Evolutionary conservation across 495 filamentous ascomycete genomes (phyloP).

Genomic region (Xylona heveae): DNA sequence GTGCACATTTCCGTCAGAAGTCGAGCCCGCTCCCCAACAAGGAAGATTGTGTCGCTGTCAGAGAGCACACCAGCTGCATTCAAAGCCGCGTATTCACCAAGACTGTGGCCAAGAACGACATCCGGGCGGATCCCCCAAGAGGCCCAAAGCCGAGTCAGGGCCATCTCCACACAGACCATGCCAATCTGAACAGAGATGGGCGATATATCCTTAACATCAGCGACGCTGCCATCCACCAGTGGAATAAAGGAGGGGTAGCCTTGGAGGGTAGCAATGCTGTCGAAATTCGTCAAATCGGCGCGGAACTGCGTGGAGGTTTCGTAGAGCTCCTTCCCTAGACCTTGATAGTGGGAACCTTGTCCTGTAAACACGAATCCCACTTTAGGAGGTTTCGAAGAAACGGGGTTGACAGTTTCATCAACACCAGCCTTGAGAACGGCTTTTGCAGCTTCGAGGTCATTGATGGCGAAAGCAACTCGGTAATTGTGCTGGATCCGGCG

Average conservation of each 20-base stretch:
- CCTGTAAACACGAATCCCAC: conserved; percentile 30
- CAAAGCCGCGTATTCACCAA: conserved; percentile 24
- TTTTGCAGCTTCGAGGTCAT: conserved; percentile 18
- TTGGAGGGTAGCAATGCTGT: conserved; percentile 44
- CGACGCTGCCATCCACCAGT: conserved; percentile 16
- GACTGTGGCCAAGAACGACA: conserved; percentile 20
- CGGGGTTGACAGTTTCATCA: conserved; percentile 21
- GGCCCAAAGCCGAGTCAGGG: conserved; percentile 14
- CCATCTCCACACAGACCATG: conserved; percentile 15
- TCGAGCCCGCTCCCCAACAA: conserved; percentile 17
- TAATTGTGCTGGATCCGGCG: conserved; percentile 25
- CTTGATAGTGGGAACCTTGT: conserved; percentile 30
- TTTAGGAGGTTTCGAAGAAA: conserved; percentile 21
- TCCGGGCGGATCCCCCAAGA: conserved; percentile 15
- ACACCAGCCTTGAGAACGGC: conserved; percentile 17
- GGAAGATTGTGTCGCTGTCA: conserved; percentile 16
- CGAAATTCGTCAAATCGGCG: conserved; percentile 43
- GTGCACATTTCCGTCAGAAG: conserved; percentile 12
- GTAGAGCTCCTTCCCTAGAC: conserved; percentile 55
- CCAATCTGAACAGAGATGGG: too few relatives aligned
- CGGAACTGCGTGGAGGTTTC: conserved; percentile 44
- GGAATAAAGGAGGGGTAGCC: conserved; percentile 32
- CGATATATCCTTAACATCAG: too few relatives aligned
- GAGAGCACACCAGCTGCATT: conserved; percentile 19
- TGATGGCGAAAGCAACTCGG: conserved; percentile 17